Conservation (phyloP, 352 stramenopile species). For the Phytophthora constricta region DNA sequence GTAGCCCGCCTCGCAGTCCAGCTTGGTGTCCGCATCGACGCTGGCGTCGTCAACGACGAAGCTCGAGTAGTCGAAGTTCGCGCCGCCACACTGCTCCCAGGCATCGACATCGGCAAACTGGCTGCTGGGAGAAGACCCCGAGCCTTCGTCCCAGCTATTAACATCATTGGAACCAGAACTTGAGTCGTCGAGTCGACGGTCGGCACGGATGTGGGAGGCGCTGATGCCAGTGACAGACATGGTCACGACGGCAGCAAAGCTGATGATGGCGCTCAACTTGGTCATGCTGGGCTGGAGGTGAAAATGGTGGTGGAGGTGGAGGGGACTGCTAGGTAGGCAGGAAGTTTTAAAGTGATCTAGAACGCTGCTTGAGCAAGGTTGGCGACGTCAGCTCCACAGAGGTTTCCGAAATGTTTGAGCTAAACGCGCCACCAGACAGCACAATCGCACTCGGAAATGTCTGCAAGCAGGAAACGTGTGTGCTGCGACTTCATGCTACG, state of each 20-base stretch:
- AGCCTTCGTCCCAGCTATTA: conserved; percentile 6
- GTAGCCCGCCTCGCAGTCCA: conserved; percentile 22
- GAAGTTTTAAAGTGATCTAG: conserved; percentile 25
- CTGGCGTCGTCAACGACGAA: conserved; percentile 4
- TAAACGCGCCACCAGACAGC: too few species aligned
- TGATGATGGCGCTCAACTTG: conserved; percentile 4
- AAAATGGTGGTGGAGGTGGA: conserved; percentile 1
- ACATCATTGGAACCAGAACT: conserved; percentile 13
- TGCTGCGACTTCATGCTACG: too few species aligned
- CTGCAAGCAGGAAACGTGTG: too few species aligned
- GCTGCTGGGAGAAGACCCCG: neutral
- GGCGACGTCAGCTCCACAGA: too few species aligned
- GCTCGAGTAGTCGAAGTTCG: conserved; percentile 21
- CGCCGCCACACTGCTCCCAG: conserved; percentile 28
- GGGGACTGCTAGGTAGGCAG: too few species aligned
- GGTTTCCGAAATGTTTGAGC: too few species aligned
- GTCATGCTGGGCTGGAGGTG: conserved; percentile 16
- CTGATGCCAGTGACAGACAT: conserved; percentile 3
- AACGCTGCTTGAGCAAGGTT: too few species aligned
- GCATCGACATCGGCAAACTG: neutral
- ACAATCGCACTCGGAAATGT: too few species aligned
- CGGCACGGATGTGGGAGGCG: conserved; percentile 15
- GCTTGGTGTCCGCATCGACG: conserved; percentile 10
- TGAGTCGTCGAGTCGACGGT: conserved; percentile 10
- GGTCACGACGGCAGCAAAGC: conserved; percentile 6